Percentiles rank a stretch among this genome's conserved stretches.
phyloP scores from a whole-genome alignment of 2,329 filamentous ascomycete species.

The Sclerotinia sclerotiorum region DNA sequence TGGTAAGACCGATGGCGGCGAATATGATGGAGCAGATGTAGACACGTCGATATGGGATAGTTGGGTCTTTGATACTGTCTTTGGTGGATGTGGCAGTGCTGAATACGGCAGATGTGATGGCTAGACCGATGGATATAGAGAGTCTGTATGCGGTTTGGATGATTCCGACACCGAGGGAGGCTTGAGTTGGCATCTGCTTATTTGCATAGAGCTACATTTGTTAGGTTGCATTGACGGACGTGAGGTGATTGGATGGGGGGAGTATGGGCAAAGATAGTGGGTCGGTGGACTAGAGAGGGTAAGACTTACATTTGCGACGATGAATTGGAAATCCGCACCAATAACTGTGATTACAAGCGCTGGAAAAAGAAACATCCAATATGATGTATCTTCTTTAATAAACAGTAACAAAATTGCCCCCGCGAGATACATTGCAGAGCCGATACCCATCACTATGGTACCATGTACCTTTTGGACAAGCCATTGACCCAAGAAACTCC shows the following conservation, averaged over 20 bases:
- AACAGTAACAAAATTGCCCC: constrained; percentile 55
- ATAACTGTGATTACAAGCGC: constrained; percentile 60
- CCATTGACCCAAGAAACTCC: constrained; percentile 62
- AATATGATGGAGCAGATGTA: constrained; percentile 52
- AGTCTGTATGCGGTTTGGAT: constrained; percentile 61
- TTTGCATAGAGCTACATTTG: constrained; percentile 63
- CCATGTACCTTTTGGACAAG: constrained; percentile 65
- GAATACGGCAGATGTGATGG: constrained; percentile 61
- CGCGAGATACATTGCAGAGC: constrained; percentile 44
- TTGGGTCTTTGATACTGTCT: constrained; percentile 44
- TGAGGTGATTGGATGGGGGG: rapidly evolving
- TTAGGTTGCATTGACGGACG: constrained; percentile 13
- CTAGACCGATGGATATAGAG: constrained; percentile 55
- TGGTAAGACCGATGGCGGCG: constrained; percentile 46
- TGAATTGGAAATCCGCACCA: constrained; percentile 69
- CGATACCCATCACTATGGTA: constrained; percentile 56
- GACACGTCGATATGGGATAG: constrained; percentile 50
- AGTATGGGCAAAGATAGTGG: not conserved
- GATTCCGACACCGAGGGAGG: constrained; percentile 66
- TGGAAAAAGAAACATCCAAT: constrained; percentile 67
- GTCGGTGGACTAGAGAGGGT: not conserved
- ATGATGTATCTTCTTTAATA: constrained; percentile 54
- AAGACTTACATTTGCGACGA: constrained; percentile 60
- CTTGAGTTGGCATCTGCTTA: constrained; percentile 59
- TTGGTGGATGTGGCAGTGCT: not conserved